Base-by-base conservation (phyloP, 2,329 filamentous ascomycete species). In the Fusarium nodosum region DNA sequence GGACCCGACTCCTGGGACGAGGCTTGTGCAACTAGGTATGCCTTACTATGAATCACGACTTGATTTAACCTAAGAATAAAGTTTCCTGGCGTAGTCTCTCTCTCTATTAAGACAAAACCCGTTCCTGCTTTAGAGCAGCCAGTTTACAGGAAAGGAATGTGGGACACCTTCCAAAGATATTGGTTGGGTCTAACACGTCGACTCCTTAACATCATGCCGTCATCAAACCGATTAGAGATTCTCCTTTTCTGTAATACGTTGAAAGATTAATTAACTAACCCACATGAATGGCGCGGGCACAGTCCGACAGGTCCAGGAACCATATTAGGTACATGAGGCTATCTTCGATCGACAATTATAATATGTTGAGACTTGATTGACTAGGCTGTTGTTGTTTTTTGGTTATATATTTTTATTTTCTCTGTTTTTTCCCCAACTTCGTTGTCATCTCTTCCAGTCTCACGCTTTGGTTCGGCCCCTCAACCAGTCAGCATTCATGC, bases 101-200 rank as follows among this genome's bases (percentile, higher is more conserved):
- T 24, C 31, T 20, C 46, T 38, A 30, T 46, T 28, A 42, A 45
- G 36, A 57, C 51, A 39, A 39, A 36, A 45, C 36, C 46, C 31
- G 52, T 57, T 60, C 48, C 67, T 64, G 34, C 46, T 66, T 65
- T 55, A 24, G 38, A 39, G 11, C 28, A 38, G 10, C 28, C 26
- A 50, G 18, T 30, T 31, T 39, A 61, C 55, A 41, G n/a, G 47
- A 68, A 54, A 61, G 64, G 68, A 71, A 70, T 70, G 67, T 61
- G 52, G 55, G 48, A 30, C 63, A 68, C 58, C 63, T 50, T 36
- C 22, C 22, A 44, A 46, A 12, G n/a, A 18, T 44, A 24, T 61
- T 60, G 46, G 41, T 55, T 57, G 36, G 30, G 47, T 60, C 48
- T 50, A 44, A 56, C 51, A 46, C 51, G 50, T 58, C 13, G 4